Evolutionary conservation across 768 basidiomycete genomes (phyloP).

Genomic region (Krasilnikovozyma curviuscula): DNA sequence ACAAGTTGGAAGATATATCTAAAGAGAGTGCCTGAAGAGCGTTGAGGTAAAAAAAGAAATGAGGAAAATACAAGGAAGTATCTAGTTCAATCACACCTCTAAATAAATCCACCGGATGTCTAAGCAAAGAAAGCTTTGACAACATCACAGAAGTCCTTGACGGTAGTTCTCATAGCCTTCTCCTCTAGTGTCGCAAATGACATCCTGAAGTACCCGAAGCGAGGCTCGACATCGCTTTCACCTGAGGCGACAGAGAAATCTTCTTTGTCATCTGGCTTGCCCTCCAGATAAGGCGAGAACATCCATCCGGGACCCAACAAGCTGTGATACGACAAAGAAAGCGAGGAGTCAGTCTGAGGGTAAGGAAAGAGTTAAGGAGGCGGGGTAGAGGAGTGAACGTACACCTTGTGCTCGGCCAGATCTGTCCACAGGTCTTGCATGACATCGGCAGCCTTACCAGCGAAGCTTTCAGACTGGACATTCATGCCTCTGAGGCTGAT

Average conservation of each 20-base stretch:
- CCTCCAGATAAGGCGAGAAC: background rate
- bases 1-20: too few relatives aligned
- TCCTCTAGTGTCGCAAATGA: conserved; percentile 12
- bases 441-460: background rate
- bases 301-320: conserved; percentile 11
- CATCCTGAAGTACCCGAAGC: conserved; percentile 6
- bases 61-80: too few relatives aligned
- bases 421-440: background rate
- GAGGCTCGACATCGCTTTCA: background rate
- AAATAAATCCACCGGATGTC: background rate
- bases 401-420: too few relatives aligned
- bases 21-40: background rate
- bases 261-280: conserved; percentile 7
- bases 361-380: background rate
- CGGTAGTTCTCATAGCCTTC: conserved; percentile 4
- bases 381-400: background rate
- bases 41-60: background rate
- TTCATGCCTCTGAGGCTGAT: background rate
- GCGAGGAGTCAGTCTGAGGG: conserved; percentile 1
- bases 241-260: background rate
- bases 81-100: too few relatives aligned
- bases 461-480: background rate
- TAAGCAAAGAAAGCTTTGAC: conserved; percentile 9
- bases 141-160: conserved; percentile 1
- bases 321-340: too few relatives aligned